These are phyloP conservation scores for Ogataea haglerorum DNA, from an alignment of 805 yeast species.

Conservation along the genomic window DNA sequence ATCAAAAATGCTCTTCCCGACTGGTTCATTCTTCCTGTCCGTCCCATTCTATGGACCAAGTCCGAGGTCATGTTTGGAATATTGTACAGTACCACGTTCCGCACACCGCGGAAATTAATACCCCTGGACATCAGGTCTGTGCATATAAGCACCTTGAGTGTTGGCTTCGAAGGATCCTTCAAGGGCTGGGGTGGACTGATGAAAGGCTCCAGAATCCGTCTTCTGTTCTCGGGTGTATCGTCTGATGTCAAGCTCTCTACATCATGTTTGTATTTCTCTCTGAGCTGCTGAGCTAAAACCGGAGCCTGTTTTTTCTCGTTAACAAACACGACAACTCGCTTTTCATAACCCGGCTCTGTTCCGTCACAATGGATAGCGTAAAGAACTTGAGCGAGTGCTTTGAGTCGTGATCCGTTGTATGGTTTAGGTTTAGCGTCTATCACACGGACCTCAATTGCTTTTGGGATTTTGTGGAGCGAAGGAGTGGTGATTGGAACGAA, in stretches of 20 bases:
- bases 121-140: slow-evolving; percentile 93
- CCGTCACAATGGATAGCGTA: slow-evolving; percentile 84
- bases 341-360: slow-evolving; percentile 70
- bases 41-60: slow-evolving; percentile 84
- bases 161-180: slow-evolving; percentile 31
- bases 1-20: slow-evolving; percentile 84
- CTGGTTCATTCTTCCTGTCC: slow-evolving; percentile 91
- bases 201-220: slow-evolving; percentile 55
- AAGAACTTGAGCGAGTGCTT: slow-evolving; percentile 84
- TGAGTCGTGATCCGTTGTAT: slow-evolving; percentile 75
- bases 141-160: slow-evolving; percentile 69
- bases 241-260: slow-evolving; percentile 67
- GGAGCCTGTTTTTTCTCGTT: slow-evolving; percentile 66
- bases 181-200: slow-evolving; percentile 54
- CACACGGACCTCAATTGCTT: slow-evolving; percentile 64
- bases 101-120: slow-evolving; percentile 74
- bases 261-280: slow-evolving; percentile 49
- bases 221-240: slow-evolving; percentile 58
- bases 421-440: slow-evolving; percentile 78
- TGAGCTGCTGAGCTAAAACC: slow-evolving; percentile 53
- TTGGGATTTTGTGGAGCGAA: slow-evolving; percentile 78
- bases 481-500: slow-evolving; percentile 71
- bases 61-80: slow-evolving; percentile 84
- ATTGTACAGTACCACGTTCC: slow-evolving; percentile 81
- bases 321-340: slow-evolving; percentile 81